Percentiles rank a stretch among this genome's conserved stretches.
phyloP scores from a whole-genome alignment of 768 basidiomycete species.

The Amanita pseudoporphyria region DNA sequence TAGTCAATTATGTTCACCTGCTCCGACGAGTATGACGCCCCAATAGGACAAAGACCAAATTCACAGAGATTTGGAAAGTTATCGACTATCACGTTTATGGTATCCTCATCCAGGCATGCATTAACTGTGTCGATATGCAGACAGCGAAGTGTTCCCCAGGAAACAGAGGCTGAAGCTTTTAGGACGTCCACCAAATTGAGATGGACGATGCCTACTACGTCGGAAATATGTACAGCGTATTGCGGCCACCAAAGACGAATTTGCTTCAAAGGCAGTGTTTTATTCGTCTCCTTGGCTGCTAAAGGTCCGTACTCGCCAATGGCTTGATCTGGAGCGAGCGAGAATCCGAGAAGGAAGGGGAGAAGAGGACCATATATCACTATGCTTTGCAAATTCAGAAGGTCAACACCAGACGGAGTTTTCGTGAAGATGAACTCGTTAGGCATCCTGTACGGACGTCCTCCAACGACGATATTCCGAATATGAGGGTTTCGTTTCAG shows the following conservation, averaged over 20 bases:
- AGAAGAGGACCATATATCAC: background rate
- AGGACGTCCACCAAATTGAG: too few relatives aligned
- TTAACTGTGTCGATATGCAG: too few relatives aligned
- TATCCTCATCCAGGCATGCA: too few relatives aligned
- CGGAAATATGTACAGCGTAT: too few relatives aligned
- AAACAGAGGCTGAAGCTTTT: too few relatives aligned
- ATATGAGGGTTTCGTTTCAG: background rate
- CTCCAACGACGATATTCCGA: background rate
- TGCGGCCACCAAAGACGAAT: background rate
- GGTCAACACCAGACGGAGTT: background rate
- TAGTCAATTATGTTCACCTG: too few relatives aligned
- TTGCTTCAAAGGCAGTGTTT: background rate
- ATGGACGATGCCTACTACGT: too few relatives aligned
- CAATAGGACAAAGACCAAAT: too few relatives aligned
- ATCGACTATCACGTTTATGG: too few relatives aligned
- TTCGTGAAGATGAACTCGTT: background rate
- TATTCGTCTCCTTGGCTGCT: background rate
- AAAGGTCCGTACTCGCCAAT: background rate
- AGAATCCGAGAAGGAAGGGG: background rate
- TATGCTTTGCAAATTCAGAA: background rate
- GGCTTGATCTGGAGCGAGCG: background rate
- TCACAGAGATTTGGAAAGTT: too few relatives aligned
- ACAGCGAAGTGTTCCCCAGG: too few relatives aligned
- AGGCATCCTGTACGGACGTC: background rate
- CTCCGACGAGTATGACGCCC: too few relatives aligned